A percentile compares a stretch with the other conserved stretches of the same genome.
These are phyloP conservation scores for Xerocomellus intermedius DNA, from an alignment of 768 basidiomycete species.

Conservation along the genomic window DNA sequence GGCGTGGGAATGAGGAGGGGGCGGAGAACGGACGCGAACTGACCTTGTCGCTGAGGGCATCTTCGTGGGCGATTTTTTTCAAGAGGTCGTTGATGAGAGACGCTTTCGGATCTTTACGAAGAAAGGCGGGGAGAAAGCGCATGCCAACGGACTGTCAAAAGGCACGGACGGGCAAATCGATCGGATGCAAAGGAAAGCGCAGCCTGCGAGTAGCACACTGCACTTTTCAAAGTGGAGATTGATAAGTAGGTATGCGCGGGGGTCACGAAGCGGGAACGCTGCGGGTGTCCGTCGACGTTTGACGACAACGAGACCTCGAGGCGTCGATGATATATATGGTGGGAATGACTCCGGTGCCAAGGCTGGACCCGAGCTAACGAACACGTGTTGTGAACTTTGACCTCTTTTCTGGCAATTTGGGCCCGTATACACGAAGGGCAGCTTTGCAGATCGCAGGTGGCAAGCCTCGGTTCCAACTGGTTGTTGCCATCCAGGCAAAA, in stretches of 20 bases:
- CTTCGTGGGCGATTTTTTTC: constrained; percentile 22
- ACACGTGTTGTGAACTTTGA: constrained; percentile 2
- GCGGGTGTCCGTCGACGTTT: constrained; percentile 8
- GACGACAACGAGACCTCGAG: constrained; percentile 17
- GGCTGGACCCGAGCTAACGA: background rate
- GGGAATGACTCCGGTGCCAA: no score
- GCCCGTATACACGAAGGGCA: no score
- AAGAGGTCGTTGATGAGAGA: constrained; percentile 24
- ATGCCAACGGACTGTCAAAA: constrained; percentile 11
- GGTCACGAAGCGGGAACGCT: constrained; percentile 14
- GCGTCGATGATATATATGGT: constrained; percentile 12
- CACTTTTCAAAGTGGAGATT: constrained; percentile 1
- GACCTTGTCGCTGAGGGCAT: constrained; percentile 24
- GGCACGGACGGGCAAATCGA: constrained; percentile 5
- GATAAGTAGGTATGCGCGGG: constrained; percentile 2
- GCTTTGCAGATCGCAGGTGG: no score
- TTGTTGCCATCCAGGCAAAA: no score
- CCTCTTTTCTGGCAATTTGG: background rate
- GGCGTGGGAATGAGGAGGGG: background rate
- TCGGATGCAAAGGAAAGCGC: constrained; percentile 13
- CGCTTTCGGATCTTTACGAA: constrained; percentile 28
- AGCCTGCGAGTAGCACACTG: constrained; percentile 11
- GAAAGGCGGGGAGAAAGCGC: constrained; percentile 27
- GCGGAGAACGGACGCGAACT: background rate
- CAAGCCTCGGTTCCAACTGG: no score